Evolutionary conservation across 148 eudicot genomes (phyloP), one percentile per base, ranked within the genome.

Genomic region (Rhododendron simsii): DNA sequence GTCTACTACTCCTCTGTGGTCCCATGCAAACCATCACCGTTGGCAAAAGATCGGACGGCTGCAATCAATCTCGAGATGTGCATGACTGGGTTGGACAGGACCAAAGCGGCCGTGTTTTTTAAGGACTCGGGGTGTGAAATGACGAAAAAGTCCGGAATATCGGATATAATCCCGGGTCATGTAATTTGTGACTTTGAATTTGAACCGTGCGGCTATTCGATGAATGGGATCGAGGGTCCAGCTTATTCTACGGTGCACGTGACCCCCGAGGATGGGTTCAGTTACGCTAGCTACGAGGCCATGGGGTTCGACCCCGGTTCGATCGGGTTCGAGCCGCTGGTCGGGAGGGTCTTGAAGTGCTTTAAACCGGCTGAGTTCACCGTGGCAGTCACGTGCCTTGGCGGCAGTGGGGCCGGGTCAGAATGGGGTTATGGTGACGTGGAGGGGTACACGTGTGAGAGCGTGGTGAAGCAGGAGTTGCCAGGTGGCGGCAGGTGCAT

Each of bases 281-380:
- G 94, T 39, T 92, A 92, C 11, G 94, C 94, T 2, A 92, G 96
- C 89, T 93, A 91, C 45, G 96, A 93, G 69, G 93, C 89, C 2
- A 88, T 91, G 92, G 92, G 94, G 80, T 85, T 89, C 44, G 89
- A 91, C 83, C 83, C 90, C 0, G 53, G 82, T 9, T 82, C 90
- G 1, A 26, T 84, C 10, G 50, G 59, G 51, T 83, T 88, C 11
- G 89, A 55, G 23, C 86, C 81, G 0, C 4, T 92, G 84, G 89
- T 92, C 10, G 53, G 86, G 79, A 86, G 94, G 84, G 92, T 84
- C 28, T 33, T 92, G 16, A 82, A 81, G 48, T 90, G 92, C 63
- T 92, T 92, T 41, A 87, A 85, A 61, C 94, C 94, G 0, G 86
- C 61, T 12, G 88, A 92, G 88, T 92, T 92, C n/a, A 89, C 87